Base-by-base conservation (phyloP, 1,139 yeast species). In the Yamadazyma blattariae region DNA sequence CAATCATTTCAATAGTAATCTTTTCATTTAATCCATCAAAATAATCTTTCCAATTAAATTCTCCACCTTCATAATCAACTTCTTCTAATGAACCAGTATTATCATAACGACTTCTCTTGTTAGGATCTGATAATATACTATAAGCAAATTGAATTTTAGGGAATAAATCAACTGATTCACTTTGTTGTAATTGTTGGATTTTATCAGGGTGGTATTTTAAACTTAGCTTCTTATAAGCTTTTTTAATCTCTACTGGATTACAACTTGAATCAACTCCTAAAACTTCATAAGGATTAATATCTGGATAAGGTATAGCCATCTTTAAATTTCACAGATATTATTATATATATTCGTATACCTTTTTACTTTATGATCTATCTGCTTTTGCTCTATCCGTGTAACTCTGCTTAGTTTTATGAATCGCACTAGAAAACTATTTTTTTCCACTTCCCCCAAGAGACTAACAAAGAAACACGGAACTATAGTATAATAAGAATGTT, bases 191-290 rank as follows among this genome's bases (percentile, higher is more conserved):
- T 40, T 75, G 77, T 39, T 64, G 67, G 29, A 74, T 53, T 53
- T 87, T 88, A 57, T 88, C 96, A 0, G 96, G 96, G 54, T 88
- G 96, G 43, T 75, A 73, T 41, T 70, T 64, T 29, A 88, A 67
- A 47, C 95, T 87, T 27, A 77, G 62, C 42, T 74, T 77, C 47
- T 89, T 77, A 57, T 88, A 88, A 0, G 89, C 77, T 50, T 74
- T 79, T 52, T 82, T 85, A 47, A 88, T 74, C 13, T 74, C 82
- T 1, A 73, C 59, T 1, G 75, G 77, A 2, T 77, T 58, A 2
- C 78, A 68, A 1, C 56, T 51, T 17, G 42, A 47, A 2, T 51
- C 49, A 1, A 77, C 71, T 13, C 65, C 74, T 17, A 88, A 66
- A 1, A 69, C 71, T 37, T 67, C 77, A 53, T 88, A 88, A 0